Evolutionary conservation across 768 basidiomycete species (phyloP).

Genomic region (Crassisporium funariophilum): DNA sequence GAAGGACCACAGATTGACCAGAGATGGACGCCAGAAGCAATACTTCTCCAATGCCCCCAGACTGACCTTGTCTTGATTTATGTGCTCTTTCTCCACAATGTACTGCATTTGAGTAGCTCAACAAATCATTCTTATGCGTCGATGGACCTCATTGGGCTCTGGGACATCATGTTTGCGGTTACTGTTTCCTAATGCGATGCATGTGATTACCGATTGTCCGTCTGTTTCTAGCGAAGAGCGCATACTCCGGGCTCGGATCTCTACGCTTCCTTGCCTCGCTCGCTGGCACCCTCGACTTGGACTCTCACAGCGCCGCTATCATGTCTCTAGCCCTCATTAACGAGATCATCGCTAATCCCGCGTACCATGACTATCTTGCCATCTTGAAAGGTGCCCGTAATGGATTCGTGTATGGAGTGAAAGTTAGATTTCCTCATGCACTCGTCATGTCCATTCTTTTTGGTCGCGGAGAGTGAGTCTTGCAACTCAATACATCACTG

Average conservation of each 20-base stretch:
- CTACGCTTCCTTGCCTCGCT: conserved; percentile 3
- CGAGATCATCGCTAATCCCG: conserved; percentile 64
- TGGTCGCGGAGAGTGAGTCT: conserved; percentile 83
- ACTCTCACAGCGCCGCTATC: conserved; percentile 6
- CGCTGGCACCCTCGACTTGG: conserved; percentile 8
- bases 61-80: too few species aligned
- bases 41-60: too few species aligned
- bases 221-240: too few species aligned
- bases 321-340: conserved; percentile 38
- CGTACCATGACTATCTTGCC: conserved; percentile 86
- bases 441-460: conserved; percentile 95
- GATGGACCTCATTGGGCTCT: too few species aligned
- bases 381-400: conserved; percentile 94
- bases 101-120: too few species aligned
- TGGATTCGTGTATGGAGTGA: conserved; percentile 87
- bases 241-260: conserved; percentile 15
- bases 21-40: too few species aligned
- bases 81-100: too few species aligned
- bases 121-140: too few species aligned
- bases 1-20: too few species aligned
- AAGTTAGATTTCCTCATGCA: conserved; percentile 94
- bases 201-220: too few species aligned
- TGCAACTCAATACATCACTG: conserved; percentile 1
- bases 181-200: too few species aligned
- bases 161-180: too few species aligned